A percentile compares a stretch with the other conserved stretches of the same genome.
Conservation (phyloP, 495 filamentous ascomycete species). For the Podospora fimiseda region DNA sequence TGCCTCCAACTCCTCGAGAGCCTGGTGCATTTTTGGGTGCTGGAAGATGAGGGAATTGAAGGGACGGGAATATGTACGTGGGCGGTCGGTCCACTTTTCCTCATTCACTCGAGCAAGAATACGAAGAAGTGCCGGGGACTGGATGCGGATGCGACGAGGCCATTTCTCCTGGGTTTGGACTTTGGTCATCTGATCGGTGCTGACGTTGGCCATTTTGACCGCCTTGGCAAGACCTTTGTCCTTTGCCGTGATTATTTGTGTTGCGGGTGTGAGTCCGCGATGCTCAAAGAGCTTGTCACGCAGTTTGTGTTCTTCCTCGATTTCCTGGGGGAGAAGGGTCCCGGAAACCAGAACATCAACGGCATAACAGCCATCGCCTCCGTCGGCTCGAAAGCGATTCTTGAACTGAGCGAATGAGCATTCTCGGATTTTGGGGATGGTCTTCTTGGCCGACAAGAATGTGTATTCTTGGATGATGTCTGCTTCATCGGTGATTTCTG, state of each 20-base stretch:
- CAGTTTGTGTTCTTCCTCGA: conserved; percentile 23
- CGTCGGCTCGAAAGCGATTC: conserved; percentile 27
- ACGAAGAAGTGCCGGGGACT: conserved; percentile 32
- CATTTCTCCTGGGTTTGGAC: conserved; percentile 24
- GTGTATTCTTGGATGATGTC: conserved; percentile 8
- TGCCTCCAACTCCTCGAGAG: conserved; percentile 15
- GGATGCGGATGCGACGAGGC: conserved; percentile 34
- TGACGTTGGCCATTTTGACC: conserved; percentile 7
- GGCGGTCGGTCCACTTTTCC: conserved; percentile 19
- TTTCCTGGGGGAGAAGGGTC: conserved; percentile 24
- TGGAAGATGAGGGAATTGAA: background rate
- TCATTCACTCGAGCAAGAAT: conserved; percentile 27
- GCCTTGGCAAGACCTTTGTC: conserved; percentile 15
- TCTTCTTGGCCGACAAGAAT: conserved; percentile 5
- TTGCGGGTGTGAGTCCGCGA: background rate
- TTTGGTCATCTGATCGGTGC: conserved; percentile 11
- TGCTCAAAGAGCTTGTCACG: conserved; percentile 13
- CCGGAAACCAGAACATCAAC: conserved; percentile 30
- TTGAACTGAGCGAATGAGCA: conserved; percentile 36
- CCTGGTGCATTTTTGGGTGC: conserved; percentile 20
- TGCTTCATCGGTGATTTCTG: conserved; percentile 11
- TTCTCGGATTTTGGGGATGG: conserved; percentile 18
- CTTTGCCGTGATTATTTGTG: conserved; percentile 17
- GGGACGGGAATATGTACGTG: background rate
- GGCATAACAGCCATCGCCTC: conserved; percentile 25